Percentiles rank a stretch among this genome's conserved stretches.
phyloP scores from a whole-genome alignment of 305 asterid genomes.

The Stenogyne calaminthoides region DNA sequence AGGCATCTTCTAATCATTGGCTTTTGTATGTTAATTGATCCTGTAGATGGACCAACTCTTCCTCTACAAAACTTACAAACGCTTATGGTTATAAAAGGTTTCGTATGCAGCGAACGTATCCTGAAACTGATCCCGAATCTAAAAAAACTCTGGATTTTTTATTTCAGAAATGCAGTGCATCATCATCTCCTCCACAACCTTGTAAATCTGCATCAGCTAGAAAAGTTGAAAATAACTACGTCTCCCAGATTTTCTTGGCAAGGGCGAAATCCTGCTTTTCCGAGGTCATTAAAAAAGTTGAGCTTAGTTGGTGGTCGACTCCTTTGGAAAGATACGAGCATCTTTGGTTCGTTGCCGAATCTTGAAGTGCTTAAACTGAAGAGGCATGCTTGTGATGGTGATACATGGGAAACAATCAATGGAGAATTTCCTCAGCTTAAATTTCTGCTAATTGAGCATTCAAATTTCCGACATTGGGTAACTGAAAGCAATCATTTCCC shows the following conservation, averaged over 20 bases:
- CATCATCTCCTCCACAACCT: background rate
- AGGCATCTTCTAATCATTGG: too few relatives aligned
- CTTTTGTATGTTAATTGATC: background rate
- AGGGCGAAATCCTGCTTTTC: background rate
- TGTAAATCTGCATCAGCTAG: background rate
- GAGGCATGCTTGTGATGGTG: background rate
- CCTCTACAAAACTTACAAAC: background rate
- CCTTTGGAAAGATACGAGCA: background rate
- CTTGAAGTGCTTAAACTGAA: conserved; percentile 2
- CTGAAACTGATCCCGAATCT: background rate
- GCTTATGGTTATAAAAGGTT: background rate
- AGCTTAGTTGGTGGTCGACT: background rate
- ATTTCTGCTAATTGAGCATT: background rate
- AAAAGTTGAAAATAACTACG: background rate
- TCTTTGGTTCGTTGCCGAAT: conserved; percentile 9
- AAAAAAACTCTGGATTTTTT: background rate
- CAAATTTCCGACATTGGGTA: background rate
- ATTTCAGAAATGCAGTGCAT: background rate
- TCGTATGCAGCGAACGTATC: background rate
- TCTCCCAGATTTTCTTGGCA: background rate
- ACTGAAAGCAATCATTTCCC: too few relatives aligned
- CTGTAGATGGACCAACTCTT: background rate
- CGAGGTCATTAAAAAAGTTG: background rate
- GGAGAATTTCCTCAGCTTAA: conserved; percentile 6
- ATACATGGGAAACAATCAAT: background rate